Evolutionary conservation across 805 yeast species (phyloP), one percentile per base, ranked within the genome.

Genomic region (Geotrichum ghanense): DNA sequence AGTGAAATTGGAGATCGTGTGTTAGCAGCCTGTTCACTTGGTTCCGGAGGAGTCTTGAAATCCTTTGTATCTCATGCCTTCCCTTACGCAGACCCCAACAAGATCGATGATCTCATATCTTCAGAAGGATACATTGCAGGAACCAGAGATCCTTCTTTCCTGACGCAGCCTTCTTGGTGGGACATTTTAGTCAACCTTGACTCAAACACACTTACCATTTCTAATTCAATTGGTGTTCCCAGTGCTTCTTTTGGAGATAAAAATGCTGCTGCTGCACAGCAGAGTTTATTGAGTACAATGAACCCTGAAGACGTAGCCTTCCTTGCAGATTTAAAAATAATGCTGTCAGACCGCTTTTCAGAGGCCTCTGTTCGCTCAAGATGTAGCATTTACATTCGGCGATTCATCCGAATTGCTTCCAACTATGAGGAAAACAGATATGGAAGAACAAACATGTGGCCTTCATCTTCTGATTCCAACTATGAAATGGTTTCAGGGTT

Each of bases 111-210:
- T 6, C 62, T 77, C 49, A 67, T 69, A 43, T 61, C 66, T 44
- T 70, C 76, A 44, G 70, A 67, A 10, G 74, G 77, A 12, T 76
- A 61, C 54, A 61, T 76, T 50, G 81, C 81, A 1, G 82, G 81
- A 10, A 76, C 78, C 26, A 75, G 76, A 49, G 77, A 77, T 57
- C 79, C 81, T 5, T 74, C 78, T 41, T 76, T 76, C 61, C 73
- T 72, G 52, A 58, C 67, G 41, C 76, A 75, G 50, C 76, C 76
- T 41, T 66, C 63, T 43, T 64, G 77, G 57, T 76, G 79, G 78
- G 82, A 76, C 51, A 55, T 76, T 10, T 59, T 76, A 31, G 72
- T 74, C 50, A 79, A 77, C 53, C 58, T 76, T 45, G 80, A 77
- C 51, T 49, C 67, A 9, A 68, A 69, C 12, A 51, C 53, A 16